Evolutionary conservation across 257 asterid species (phyloP), one percentile per base, ranked within the genome.

Genomic region (Verbena officinalis): DNA sequence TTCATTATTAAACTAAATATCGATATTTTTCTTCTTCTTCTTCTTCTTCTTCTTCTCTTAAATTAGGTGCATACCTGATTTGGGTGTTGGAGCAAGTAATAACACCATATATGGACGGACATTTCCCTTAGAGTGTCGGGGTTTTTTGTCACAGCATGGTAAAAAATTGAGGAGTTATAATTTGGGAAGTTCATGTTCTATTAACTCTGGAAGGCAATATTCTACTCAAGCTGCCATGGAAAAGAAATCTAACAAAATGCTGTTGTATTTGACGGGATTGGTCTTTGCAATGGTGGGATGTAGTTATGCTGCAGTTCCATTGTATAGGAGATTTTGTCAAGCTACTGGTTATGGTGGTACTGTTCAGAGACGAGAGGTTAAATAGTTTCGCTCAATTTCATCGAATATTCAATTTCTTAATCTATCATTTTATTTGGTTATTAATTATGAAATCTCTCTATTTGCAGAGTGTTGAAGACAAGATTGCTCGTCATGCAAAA

Each of bases 341-440:
- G 98, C 98, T 73, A 93, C 97, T 19, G 98, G 98, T 48, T 93
- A 93, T 75, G 98, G 98, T 20, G 98, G 98, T 63, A 93, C 98
- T 34, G 85, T 93, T 73, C 93, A 87, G 67, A 93, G 96, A 9
- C 80, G 83, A 38, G 98, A 93, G 95, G 97, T 90, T 60, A 71
- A 70, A 38, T 76, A 7, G 34, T 52, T 24, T 55, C 19, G 65
- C 50, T 34, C 45, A 43, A 46, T 62, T 57, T 40, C 61, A 68
- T 51, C 19, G 48, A n/a, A n/a, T 27, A 9, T 40, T 4, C 30
- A 9, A 22, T 31, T 54, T 39, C 49, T 45, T 34, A 2, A 27
- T 27, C 4, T 42, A 49, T 51, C 52, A 59, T 23, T 45, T 53
- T 58, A 39, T 44, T 58, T 12, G 15, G 2, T 56, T 62, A 60